These are phyloP conservation scores for Ambrosiella beaveri DNA, from an alignment of 2,329 filamentous ascomycete genomes.

Conservation along the genomic window DNA sequence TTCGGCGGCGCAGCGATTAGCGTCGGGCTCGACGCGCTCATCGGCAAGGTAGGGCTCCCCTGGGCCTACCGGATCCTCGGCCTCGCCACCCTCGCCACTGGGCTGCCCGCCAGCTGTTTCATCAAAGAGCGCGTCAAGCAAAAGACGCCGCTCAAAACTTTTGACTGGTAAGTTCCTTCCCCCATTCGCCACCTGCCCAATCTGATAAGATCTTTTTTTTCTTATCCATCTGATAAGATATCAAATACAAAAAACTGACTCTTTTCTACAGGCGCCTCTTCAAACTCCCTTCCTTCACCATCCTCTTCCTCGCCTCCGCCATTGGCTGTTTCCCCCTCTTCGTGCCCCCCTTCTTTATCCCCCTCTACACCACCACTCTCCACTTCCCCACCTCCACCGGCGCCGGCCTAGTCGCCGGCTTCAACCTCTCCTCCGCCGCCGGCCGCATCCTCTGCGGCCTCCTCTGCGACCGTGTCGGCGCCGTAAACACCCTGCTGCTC, in stretches of 20 bases:
- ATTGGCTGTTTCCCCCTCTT: conserved; percentile 43
- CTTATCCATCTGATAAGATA: background rate
- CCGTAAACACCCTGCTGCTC: conserved; percentile 36
- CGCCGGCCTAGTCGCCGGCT: conserved; percentile 41
- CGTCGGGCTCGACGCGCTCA: conserved; percentile 31
- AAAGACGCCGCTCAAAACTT: conserved; percentile 22
- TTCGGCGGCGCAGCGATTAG: conserved; percentile 37
- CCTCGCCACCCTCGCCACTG: conserved; percentile 33
- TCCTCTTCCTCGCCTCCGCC: conserved; percentile 35
- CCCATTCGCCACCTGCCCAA: background rate
- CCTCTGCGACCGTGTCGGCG: conserved; percentile 34
- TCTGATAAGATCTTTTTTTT: background rate
- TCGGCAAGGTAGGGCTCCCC: conserved; percentile 26
- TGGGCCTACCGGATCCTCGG: conserved; percentile 38
- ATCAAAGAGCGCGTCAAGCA: conserved; percentile 29
- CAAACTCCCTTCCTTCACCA: conserved; percentile 30
- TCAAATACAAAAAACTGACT: conserved; percentile 7
- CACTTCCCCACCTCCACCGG: conserved; percentile 34
- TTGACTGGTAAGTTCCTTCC: conserved; percentile 29
- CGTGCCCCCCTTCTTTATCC: conserved; percentile 44
- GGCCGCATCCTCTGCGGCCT: conserved; percentile 38
- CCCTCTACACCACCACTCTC: conserved; percentile 37
- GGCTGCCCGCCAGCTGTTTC: conserved; percentile 36
- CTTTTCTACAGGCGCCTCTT: conserved; percentile 28
- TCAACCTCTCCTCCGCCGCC: conserved; percentile 42